These are phyloP conservation scores for Wickerhamiella australiensis DNA, from an alignment of 805 yeast species.

Conservation along the genomic window DNA sequence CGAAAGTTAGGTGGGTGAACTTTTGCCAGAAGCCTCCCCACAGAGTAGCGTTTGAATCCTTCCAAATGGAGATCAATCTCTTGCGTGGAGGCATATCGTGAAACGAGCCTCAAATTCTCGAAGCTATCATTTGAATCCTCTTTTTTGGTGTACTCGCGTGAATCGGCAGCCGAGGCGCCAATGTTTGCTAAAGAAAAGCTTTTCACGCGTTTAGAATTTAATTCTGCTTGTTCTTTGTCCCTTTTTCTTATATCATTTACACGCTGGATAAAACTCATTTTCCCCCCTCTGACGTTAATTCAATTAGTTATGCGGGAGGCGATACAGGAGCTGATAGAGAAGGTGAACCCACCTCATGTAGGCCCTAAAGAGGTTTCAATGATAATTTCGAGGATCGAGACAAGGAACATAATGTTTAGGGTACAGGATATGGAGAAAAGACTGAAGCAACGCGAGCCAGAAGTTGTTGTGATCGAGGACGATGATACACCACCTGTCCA, in stretches of 20 bases:
- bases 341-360: not conserved
- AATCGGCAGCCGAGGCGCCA: constrained; percentile 7
- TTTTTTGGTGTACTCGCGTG: not conserved
- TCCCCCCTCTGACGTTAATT: not conserved
- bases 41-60: constrained; percentile 43
- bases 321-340: not conserved
- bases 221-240: not conserved
- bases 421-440: not conserved
- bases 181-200: constrained; percentile 2
- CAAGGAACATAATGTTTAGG: not conserved
- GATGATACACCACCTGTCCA: not conserved
- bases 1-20: constrained; percentile 55
- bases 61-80: constrained; percentile 32
- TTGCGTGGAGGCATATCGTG: constrained; percentile 31
- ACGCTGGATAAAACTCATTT: constrained; percentile 1
- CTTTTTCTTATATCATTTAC: not conserved
- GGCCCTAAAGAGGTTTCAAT: not conserved
- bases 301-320: constrained; percentile 1
- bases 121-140: not conserved
- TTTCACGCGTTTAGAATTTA: not conserved
- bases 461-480: not conserved
- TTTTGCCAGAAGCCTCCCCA: constrained; percentile 50
- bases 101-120: constrained; percentile 1
- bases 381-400: not conserved
- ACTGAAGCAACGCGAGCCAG: not conserved